These are phyloP conservation scores for Penicillium fimorum DNA, from an alignment of 495 filamentous ascomycete genomes.

Conservation along the genomic window DNA sequence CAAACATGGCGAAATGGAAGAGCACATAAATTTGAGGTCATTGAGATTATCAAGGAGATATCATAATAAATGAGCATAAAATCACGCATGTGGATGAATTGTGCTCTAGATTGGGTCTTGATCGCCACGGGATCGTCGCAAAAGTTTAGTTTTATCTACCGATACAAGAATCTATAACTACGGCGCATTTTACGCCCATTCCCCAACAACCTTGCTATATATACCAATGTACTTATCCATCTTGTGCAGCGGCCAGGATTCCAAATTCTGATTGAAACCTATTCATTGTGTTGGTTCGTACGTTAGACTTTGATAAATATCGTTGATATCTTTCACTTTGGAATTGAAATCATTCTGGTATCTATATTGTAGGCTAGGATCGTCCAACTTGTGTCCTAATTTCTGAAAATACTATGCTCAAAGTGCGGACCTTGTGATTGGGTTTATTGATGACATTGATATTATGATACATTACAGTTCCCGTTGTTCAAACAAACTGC, in stretches of 20 bases:
- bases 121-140: neutral
- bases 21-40: neutral
- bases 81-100: neutral
- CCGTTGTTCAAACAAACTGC: constrained; percentile 48
- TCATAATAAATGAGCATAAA: neutral
- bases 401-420: neutral
- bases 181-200: neutral
- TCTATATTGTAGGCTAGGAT: neutral
- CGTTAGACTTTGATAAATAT: neutral
- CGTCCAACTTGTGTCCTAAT: neutral
- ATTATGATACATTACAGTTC: constrained; percentile 9
- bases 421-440: neutral
- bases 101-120: neutral
- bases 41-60: neutral
- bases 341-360: neutral
- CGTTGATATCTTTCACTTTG: neutral
- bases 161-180: neutral
- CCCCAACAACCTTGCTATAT: no score
- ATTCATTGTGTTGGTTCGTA: neutral
- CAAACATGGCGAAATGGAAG: neutral
- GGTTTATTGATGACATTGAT: constrained; percentile 4
- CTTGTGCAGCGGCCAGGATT: neutral
- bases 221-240: neutral
- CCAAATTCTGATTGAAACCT: neutral
- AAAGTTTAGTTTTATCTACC: neutral